Evolutionary conservation across 1,139 yeast species (phyloP), one percentile per base, ranked within the genome.

Genomic region (Saccharomyces pastorianus): DNA sequence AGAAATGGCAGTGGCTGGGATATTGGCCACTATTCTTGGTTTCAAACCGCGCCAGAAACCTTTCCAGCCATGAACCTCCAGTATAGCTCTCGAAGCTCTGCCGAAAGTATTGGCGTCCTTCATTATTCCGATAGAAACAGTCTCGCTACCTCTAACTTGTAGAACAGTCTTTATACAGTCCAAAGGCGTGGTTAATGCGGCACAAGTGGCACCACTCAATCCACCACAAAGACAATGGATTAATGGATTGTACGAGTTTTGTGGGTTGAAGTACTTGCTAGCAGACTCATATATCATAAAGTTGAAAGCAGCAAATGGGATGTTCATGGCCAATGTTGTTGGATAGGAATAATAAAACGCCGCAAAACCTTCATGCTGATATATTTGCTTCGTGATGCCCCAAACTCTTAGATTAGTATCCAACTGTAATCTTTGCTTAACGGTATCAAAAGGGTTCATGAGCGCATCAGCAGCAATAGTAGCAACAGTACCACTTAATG

Each of bases 401-500:
- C 67, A 56, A 58, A 76, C 71, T 4, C 59, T 68, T 51, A 56
- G 61, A 55, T 64, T 67, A 3, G 71, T 64, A 42, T 74, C 73
- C 53, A 82, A 65, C 70, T 85, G 93, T 86, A 85, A 84, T 65
- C 91, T 77, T 69, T 93, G 99, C 69, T 93, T 93, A 59, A 95
- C 77, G 46, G 93, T 96, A 67, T 93, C 99, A 68, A 93, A 93
- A 25, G 99, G 99, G 58, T 95, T 93, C 98, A 93, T 91, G 61
- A 95, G 77, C 2, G 97, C 97, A 72, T 93, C 99, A 2, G 95
- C 84, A 0, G 95, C 89, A 20, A 84, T 82, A 4, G 99, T 93
- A 28, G 98, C 99, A 23, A 89, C 85, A n/a, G 91, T 88, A 59
- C 98, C 98, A 14, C 96, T 93, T 20, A 83, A 70, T 49, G 95